phyloP scores from a whole-genome alignment of 2,329 filamentous ascomycete genomes.

The Blastomyces gilchristii region DNA sequence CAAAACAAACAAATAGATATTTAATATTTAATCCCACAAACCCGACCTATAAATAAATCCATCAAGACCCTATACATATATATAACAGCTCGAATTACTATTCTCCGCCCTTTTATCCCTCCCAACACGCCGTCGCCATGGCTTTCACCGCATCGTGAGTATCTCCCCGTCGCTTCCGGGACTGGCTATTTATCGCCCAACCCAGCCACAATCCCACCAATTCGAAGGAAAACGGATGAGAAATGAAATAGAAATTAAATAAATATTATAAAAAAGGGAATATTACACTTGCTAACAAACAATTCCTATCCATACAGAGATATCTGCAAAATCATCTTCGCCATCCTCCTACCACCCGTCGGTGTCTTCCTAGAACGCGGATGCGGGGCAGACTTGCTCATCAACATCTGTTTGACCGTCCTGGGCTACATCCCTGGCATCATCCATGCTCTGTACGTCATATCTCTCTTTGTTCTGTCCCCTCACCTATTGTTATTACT shows the following conservation, averaged over 20 bases:
- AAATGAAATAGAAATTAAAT: neutral
- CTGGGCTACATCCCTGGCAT: constrained; percentile 71
- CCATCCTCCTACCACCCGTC: constrained; percentile 78
- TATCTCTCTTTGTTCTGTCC: neutral
- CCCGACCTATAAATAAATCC: neutral
- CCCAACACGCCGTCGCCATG: constrained; percentile 33
- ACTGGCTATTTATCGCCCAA: neutral
- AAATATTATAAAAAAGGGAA: neutral
- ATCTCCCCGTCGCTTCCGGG: neutral
- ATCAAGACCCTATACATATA: neutral
- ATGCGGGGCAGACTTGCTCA: constrained; percentile 75
- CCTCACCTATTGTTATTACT: too few species aligned
- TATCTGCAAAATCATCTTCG: constrained; percentile 74
- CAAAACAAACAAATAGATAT: neutral
- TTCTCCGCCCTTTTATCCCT: neutral
- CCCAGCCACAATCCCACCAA: neutral
- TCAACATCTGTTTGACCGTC: constrained; percentile 84
- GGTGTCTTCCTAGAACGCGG: constrained; percentile 93
- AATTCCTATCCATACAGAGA: neutral
- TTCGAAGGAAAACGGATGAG: neutral
- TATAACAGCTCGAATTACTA: neutral
- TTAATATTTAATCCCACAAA: too few species aligned
- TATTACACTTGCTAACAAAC: neutral
- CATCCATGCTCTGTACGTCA: constrained; percentile 73
- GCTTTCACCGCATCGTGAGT: constrained; percentile 43